Percentiles rank a stretch among this genome's conserved stretches.
Evolutionary conservation across 1,284 basidiomycete species (phyloP).

Genomic region (Ceratobasidium sp.): DNA sequence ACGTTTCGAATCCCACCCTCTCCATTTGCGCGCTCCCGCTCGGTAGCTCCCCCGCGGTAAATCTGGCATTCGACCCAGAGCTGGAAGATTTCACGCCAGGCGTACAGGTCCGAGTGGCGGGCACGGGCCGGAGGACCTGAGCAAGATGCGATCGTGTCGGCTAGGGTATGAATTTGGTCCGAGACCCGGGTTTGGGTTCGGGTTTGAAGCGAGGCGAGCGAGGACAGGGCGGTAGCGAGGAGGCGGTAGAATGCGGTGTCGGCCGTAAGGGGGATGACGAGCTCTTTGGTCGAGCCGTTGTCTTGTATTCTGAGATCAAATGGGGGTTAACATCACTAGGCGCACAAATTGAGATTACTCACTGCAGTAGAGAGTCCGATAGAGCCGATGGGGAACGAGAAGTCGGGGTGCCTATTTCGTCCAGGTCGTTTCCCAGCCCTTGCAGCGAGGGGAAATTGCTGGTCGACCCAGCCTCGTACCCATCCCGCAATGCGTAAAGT

Average conservation of each 20-base stretch:
- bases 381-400: neutral
- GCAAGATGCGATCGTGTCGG: conserved; percentile 62
- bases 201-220: conserved; percentile 70
- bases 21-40: conserved; percentile 65
- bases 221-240: conserved; percentile 72
- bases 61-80: conserved; percentile 88
- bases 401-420: neutral
- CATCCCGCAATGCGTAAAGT: conserved; percentile 10
- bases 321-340: neutral
- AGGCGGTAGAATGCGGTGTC: conserved; percentile 85
- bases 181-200: conserved; percentile 70
- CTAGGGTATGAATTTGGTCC: conserved; percentile 65
- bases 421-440: neutral
- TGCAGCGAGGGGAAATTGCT: neutral
- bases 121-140: conserved; percentile 62
- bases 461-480: neutral
- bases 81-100: conserved; percentile 90
- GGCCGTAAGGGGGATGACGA: conserved; percentile 81
- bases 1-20: conserved; percentile 49
- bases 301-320: neutral
- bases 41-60: conserved; percentile 76
- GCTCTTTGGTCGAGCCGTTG: conserved; percentile 53
- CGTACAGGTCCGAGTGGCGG: conserved; percentile 76
- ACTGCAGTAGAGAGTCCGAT: no score
- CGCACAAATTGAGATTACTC: neutral